These are phyloP conservation scores for Globisporangium abappressorium DNA, from an alignment of 352 stramenopile genomes.

Conservation along the genomic window DNA sequence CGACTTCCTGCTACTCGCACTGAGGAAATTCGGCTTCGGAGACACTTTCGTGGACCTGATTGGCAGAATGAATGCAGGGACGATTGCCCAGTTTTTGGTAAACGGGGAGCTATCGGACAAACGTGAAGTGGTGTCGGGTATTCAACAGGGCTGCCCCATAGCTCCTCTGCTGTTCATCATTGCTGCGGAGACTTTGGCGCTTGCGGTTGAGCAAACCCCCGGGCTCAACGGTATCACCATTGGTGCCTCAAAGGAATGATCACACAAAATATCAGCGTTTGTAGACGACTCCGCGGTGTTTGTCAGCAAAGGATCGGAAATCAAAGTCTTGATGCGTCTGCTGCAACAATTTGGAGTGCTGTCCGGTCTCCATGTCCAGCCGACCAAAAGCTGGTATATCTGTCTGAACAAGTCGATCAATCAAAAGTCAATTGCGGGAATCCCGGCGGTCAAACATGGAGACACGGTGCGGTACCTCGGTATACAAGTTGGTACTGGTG, in stretches of 20 bases:
- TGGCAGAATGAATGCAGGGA: conserved; percentile 5
- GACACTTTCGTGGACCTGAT: conserved; percentile 11
- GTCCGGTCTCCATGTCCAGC: conserved; percentile 20
- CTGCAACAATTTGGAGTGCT: conserved; percentile 11
- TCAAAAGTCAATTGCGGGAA: not conserved
- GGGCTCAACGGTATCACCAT: conserved; percentile 5
- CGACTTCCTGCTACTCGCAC: conserved; percentile 11
- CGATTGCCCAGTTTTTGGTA: conserved; percentile 8
- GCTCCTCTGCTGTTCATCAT: conserved; percentile 29
- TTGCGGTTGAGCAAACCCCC: conserved; percentile 7
- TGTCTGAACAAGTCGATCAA: not conserved
- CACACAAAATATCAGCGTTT: conserved; percentile 18
- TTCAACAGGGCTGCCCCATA: conserved; percentile 25
- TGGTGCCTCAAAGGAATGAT: too few species aligned
- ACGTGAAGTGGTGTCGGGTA: conserved; percentile 10
- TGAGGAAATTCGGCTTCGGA: conserved; percentile 24
- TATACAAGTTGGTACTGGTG: conserved; percentile 5
- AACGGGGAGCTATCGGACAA: conserved; percentile 14
- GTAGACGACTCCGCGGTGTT: conserved; percentile 26
- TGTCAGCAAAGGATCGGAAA: not conserved
- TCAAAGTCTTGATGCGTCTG: not conserved
- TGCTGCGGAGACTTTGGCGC: conserved; percentile 16
- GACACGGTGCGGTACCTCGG: conserved; percentile 14
- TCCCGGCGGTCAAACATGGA: conserved; percentile 6
- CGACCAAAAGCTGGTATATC: conserved; percentile 15